Conservation (phyloP, 1,139 yeast genomes). For the Kodamaea sp. region DNA sequence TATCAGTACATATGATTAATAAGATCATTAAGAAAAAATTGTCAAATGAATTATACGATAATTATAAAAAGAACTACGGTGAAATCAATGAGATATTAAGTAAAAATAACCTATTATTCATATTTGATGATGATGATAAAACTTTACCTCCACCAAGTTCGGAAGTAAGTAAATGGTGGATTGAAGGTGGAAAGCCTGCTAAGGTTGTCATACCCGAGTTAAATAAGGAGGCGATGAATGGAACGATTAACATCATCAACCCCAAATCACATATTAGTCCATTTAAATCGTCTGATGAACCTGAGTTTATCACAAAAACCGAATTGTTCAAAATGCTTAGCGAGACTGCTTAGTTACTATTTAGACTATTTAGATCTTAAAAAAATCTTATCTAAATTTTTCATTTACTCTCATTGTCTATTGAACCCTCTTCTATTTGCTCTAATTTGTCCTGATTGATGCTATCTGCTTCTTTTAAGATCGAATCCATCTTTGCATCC, state of each 20-base stretch:
- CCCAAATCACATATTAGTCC: constrained; percentile 72
- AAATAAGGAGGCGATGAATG: constrained; percentile 28
- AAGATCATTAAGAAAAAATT: constrained; percentile 56
- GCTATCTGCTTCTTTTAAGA: constrained; percentile 39
- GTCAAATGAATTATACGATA: constrained; percentile 57
- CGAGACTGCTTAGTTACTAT: neutral
- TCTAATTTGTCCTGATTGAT: constrained; percentile 2
- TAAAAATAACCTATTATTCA: constrained; percentile 24
- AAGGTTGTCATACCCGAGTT: constrained; percentile 53
- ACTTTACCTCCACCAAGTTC: constrained; percentile 86
- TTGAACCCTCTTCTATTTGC: constrained; percentile 3
- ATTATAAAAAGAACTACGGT: constrained; percentile 43
- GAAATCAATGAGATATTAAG: constrained; percentile 42
- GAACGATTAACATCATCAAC: constrained; percentile 48
- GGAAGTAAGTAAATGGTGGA: constrained; percentile 87
- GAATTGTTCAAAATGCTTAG: constrained; percentile 15
- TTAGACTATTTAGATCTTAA: neutral
- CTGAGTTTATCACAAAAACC: constrained; percentile 32
- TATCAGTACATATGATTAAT: constrained; percentile 67
- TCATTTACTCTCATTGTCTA: constrained; percentile 2
- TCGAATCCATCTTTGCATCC: constrained; percentile 51
- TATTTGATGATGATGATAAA: constrained; percentile 24
- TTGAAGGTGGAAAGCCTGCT: constrained; percentile 71
- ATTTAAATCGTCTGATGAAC: constrained; percentile 41
- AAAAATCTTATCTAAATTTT: neutral